Base-by-base conservation (phyloP, 1,139 yeast genomes). In the Yamadazyma diddensiae region DNA sequence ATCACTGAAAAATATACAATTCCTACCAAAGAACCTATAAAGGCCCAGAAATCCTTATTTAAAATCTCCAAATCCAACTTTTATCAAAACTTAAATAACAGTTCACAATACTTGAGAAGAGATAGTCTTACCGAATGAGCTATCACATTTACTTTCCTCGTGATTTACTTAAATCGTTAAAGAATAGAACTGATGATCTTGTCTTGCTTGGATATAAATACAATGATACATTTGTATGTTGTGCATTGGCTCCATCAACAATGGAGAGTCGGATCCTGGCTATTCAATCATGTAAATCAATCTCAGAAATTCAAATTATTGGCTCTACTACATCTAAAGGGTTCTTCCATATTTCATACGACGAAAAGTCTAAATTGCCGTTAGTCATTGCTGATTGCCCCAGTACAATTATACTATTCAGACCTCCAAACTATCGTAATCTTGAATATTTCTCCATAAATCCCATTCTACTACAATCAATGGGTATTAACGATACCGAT, bases 371-470 rank as follows among this genome's bases (percentile, higher is more conserved):
- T 11, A 19, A 21, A 2, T 9, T 31, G 2, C 36, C 42, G 3
- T 11, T 8, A 14, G 13, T 21, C 4, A 26, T 4, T 8, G 19
- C 2, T 3, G 15, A 16, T 3, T 5, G 11, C 18, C 17, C 28
- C n/a, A 50, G 59, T 28, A 66, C 66, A 18, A 50, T 86, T 1
- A 64, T 90, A 2, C 47, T 73, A 12, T 90, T 79, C 53, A 75
- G 76, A 21, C 85, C 94, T 1, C 97, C 97, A 0, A 73, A 76
- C 31, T 78, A 84, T 16, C 67, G 68, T 26, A 73, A 77, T 39
- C 72, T 92, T 69, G 96, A 90, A 48, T 87, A 84, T 53, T 83
- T 79, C 45, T 81, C 97, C 0, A 58, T 84, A 4, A 64, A 70
- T 15, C 95, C 97, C 0, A 83, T 82, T 24, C 66, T 76, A 21